Evolutionary conservation across 495 filamentous ascomycete genomes (phyloP).

Genomic region (Gamarada debralockiae): DNA sequence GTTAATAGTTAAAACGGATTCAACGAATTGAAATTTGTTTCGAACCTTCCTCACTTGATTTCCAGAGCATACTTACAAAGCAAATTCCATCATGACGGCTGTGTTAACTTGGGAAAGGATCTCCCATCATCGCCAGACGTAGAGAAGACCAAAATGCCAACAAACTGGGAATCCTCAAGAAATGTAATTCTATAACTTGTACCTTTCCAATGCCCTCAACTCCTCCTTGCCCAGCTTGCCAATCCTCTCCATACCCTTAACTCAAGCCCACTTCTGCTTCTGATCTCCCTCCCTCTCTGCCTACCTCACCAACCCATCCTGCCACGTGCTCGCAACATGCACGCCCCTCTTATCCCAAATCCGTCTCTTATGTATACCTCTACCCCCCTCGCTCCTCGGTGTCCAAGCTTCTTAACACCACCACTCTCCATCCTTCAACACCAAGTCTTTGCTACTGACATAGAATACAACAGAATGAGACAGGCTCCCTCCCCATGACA

Average conservation of each 20-base stretch:
- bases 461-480: constrained; percentile 62
- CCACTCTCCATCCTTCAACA: constrained; percentile 39
- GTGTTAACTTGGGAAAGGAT: too few species aligned
- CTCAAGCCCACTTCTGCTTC: constrained; percentile 4
- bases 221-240: not conserved
- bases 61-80: too few species aligned
- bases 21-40: too few species aligned
- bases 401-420: constrained; percentile 66
- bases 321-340: constrained; percentile 60
- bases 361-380: constrained; percentile 57
- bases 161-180: too few species aligned
- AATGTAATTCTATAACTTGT: not conserved
- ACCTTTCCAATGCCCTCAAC: not conserved
- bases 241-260: constrained; percentile 1
- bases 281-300: constrained; percentile 3
- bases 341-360: constrained; percentile 59
- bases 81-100: too few species aligned
- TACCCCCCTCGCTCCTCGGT: constrained; percentile 49
- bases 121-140: too few species aligned
- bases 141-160: too few species aligned
- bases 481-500: constrained; percentile 57
- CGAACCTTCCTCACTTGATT: too few species aligned
- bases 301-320: constrained; percentile 48
- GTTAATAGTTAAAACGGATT: too few species aligned
- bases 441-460: constrained; percentile 30